phyloP scores from a whole-genome alignment of 2,329 filamentous ascomycete genomes.

The Gnomoniopsis smithogilvyi region DNA sequence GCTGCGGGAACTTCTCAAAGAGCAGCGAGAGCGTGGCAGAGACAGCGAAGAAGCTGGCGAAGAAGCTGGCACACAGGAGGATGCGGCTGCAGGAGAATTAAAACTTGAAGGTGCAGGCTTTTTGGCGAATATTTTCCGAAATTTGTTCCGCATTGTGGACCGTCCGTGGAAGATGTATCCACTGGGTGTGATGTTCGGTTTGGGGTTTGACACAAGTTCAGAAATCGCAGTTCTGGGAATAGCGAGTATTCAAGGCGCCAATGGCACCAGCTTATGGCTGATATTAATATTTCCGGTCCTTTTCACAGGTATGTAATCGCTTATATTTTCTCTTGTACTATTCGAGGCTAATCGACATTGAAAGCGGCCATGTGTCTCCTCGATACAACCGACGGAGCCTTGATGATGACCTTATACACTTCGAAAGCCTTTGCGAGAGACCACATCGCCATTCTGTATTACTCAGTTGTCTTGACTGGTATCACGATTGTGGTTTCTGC shows the following conservation, averaged over 20 bases:
- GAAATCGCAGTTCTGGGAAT: slow-evolving; percentile 92
- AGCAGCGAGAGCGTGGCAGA: slow-evolving; percentile 30
- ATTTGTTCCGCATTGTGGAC: slow-evolving; percentile 71
- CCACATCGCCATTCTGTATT: slow-evolving; percentile 87
- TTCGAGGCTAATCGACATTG: neutral
- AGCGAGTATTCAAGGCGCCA: slow-evolving; percentile 78
- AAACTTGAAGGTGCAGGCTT: slow-evolving; percentile 76
- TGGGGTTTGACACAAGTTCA: slow-evolving; percentile 93
- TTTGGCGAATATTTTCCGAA: slow-evolving; percentile 67
- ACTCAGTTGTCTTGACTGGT: slow-evolving; percentile 81
- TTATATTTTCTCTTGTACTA: neutral
- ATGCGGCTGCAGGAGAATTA: slow-evolving; percentile 47
- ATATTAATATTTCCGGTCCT: slow-evolving; percentile 88
- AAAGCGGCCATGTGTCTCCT: slow-evolving; percentile 89
- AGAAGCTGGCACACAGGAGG: slow-evolving; percentile 19
- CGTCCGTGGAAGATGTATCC: slow-evolving; percentile 96
- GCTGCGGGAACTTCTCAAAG: slow-evolving; percentile 58
- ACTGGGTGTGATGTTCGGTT: slow-evolving; percentile 80
- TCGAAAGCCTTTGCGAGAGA: slow-evolving; percentile 75
- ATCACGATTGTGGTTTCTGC: slow-evolving; percentile 82
- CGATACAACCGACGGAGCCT: slow-evolving; percentile 86
- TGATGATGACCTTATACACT: slow-evolving; percentile 94
- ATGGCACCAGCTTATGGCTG: slow-evolving; percentile 88
- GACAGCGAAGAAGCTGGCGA: slow-evolving; percentile 2
- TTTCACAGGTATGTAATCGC: slow-evolving; percentile 65